Evolutionary conservation across 2,329 filamentous ascomycete species (phyloP).

Genomic region (Chaetomiaceae sp.): DNA sequence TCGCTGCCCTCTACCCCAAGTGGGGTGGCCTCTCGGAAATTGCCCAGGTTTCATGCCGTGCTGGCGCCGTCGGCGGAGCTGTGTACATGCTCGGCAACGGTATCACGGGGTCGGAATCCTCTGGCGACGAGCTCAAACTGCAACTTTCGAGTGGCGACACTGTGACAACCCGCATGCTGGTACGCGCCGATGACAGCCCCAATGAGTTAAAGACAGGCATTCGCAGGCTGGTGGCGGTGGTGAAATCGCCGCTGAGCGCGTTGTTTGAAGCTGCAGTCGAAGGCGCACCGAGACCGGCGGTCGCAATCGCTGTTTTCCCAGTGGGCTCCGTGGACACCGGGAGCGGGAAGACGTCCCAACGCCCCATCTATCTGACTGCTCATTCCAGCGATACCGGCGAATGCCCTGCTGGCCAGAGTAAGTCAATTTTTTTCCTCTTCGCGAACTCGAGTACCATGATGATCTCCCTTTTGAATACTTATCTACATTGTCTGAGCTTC

Average conservation of each 20-base stretch:
- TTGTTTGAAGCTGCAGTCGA: slow-evolving; percentile 70
- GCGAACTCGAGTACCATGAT: slow-evolving; percentile 61
- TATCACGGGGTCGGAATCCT: slow-evolving; percentile 38
- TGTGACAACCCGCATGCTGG: slow-evolving; percentile 49
- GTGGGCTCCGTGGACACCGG: slow-evolving; percentile 38
- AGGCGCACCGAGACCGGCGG: slow-evolving; percentile 68
- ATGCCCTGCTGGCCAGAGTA: slow-evolving; percentile 83
- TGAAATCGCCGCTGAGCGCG: slow-evolving; percentile 56
- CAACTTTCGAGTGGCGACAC: slow-evolving; percentile 51
- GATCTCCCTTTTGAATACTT: slow-evolving; percentile 84
- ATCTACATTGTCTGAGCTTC: slow-evolving; percentile 99
- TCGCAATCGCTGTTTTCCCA: slow-evolving; percentile 63
- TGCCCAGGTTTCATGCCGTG: slow-evolving; percentile 83
- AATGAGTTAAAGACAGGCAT: slow-evolving; percentile 30
- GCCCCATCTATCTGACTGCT: slow-evolving; percentile 55
- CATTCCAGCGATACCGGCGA: slow-evolving; percentile 92
- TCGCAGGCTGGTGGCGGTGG: slow-evolving; percentile 60
- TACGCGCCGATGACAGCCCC: slow-evolving; percentile 37
- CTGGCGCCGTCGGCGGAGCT: slow-evolving; percentile 82
- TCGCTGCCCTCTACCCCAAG: slow-evolving; percentile 84
- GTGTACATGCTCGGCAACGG: slow-evolving; percentile 80
- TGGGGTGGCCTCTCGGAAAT: slow-evolving; percentile 89
- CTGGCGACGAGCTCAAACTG: slow-evolving; percentile 15
- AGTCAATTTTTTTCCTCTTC: slow-evolving; percentile 41
- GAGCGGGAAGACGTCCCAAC: slow-evolving; percentile 31